Evolutionary conservation across 148 eudicot species (phyloP).

Genomic region (Silene conica): DNA sequence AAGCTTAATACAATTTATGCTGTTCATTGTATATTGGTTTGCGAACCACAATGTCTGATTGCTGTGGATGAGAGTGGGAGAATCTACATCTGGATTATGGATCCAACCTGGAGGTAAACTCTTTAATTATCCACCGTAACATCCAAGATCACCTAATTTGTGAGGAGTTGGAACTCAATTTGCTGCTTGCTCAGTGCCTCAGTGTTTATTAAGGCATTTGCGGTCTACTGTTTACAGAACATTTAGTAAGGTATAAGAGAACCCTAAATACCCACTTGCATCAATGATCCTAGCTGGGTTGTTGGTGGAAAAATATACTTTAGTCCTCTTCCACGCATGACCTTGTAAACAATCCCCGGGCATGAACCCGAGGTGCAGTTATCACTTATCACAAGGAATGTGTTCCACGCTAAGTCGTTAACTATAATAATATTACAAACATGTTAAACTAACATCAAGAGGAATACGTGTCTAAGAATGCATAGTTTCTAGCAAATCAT

Average conservation of each 20-base stretch:
- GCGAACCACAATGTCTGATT: conserved; percentile 64
- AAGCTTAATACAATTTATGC: conserved; percentile 48
- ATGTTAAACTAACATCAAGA: no score
- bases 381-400: no score
- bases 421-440: no score
- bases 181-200: background rate
- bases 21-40: conserved; percentile 62
- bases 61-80: conserved; percentile 82
- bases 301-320: no score
- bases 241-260: background rate
- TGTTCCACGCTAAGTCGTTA: no score
- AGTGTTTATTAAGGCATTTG: background rate
- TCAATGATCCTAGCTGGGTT: no score
- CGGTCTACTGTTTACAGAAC: background rate
- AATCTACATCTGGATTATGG: conserved; percentile 86
- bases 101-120: conserved; percentile 79
- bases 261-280: no score
- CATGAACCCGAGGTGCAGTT: no score
- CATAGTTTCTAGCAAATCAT: no score
- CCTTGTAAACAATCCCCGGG: no score
- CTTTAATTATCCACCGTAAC: conserved; percentile 2
- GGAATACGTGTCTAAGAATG: no score
- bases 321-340: no score
- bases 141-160: background rate
- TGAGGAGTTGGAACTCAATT: background rate